A percentile compares a stretch with the other conserved stretches of the same genome.
Evolutionary conservation across 306 rosid genomes (phyloP).

Genomic region (Corylus heterophylla): DNA sequence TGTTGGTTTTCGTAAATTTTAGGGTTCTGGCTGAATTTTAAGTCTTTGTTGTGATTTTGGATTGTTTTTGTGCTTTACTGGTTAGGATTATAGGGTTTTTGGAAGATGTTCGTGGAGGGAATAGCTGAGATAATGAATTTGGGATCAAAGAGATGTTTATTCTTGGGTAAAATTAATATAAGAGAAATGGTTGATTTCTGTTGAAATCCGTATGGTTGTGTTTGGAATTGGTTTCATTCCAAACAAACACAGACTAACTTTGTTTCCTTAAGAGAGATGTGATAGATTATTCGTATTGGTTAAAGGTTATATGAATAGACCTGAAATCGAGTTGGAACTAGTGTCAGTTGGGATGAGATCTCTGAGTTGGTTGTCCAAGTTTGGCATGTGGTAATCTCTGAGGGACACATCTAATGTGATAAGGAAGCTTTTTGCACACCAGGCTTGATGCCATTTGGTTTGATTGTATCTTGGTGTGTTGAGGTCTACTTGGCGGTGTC

Average conservation of each 20-base stretch:
- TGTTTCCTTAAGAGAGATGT: not conserved
- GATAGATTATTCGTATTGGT: not conserved
- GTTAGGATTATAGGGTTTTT: slow-evolving; percentile 12
- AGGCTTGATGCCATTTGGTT: not conserved
- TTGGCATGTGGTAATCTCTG: not conserved
- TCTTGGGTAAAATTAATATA: not conserved
- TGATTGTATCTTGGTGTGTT: not conserved
- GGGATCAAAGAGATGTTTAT: not conserved
- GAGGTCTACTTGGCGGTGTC: not conserved
- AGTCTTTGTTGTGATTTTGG: not conserved
- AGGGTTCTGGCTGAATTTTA: slow-evolving; percentile 10
- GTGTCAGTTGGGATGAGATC: not conserved
- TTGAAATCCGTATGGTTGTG: not conserved
- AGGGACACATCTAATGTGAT: not conserved
- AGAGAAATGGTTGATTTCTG: not conserved
- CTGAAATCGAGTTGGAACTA: not conserved
- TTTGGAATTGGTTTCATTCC: not conserved
- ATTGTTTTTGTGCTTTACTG: not conserved
- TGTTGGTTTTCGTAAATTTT: not conserved
- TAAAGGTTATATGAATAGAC: not conserved
- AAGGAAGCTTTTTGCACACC: not conserved
- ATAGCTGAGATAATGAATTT: not conserved
- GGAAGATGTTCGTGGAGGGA: not conserved
- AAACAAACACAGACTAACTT: not conserved
- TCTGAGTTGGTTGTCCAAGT: not conserved